phyloP scores from a whole-genome alignment of 768 basidiomycete species.

The Pulveroboletus sp. region DNA sequence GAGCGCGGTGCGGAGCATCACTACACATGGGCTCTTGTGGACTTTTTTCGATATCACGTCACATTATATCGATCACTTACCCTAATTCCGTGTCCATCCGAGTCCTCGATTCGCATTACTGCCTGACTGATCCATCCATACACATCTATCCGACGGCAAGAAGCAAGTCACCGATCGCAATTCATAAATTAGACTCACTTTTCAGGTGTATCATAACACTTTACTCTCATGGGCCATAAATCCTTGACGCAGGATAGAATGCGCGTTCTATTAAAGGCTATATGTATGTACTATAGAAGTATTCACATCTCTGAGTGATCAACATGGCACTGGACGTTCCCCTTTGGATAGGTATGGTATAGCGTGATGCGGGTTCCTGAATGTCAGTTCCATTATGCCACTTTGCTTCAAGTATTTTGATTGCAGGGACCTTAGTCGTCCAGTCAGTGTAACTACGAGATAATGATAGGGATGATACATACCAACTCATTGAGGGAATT shows the following conservation, averaged over 20 bases:
- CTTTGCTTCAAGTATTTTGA: constrained; percentile 8
- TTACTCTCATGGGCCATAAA: constrained; percentile 7
- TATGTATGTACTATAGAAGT: not conserved
- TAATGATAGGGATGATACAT: not conserved
- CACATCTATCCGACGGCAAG: constrained; percentile 6
- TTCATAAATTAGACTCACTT: constrained; percentile 16
- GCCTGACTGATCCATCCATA: constrained; percentile 8
- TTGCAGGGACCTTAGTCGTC: constrained; percentile 8
- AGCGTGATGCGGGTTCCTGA: constrained; percentile 1
- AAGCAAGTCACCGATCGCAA: constrained; percentile 5
- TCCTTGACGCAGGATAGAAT: constrained; percentile 8
- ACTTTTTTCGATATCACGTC: constrained; percentile 84
- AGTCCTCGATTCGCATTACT: constrained; percentile 1
- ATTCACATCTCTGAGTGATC: constrained; percentile 2
- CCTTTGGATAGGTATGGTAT: constrained; percentile 2
- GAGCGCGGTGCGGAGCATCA: constrained; percentile 86
- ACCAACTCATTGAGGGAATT: constrained; percentile 20
- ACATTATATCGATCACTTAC: constrained; percentile 64
- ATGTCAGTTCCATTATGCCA: constrained; percentile 7
- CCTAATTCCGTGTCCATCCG: constrained; percentile 22
- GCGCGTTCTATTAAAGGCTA: constrained; percentile 3
- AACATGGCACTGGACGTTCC: not conserved
- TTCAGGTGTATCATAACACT: constrained; percentile 25
- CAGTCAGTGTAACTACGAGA: not conserved
- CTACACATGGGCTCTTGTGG: constrained; percentile 92